These are phyloP conservation scores for Vanderwaltozyma yarrowii DNA, from an alignment of 805 yeast genomes.

Conservation along the genomic window DNA sequence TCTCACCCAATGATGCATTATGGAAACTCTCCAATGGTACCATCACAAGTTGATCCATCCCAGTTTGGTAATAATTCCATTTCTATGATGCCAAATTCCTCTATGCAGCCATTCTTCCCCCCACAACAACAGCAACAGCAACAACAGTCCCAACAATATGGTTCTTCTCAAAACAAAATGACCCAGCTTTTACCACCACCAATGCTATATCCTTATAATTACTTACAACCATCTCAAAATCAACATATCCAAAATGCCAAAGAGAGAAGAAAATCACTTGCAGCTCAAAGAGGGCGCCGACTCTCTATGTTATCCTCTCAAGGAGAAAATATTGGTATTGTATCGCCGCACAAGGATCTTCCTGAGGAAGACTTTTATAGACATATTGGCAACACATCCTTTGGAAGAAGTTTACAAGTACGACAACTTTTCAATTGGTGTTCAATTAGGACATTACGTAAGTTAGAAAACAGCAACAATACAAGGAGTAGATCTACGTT, in stretches of 20 bases:
- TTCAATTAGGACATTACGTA: slow-evolving; percentile 17
- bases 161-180: background rate
- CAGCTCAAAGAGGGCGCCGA: slow-evolving; percentile 23
- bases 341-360: slow-evolving; percentile 26
- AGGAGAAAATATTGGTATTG: slow-evolving; percentile 13
- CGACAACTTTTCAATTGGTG: slow-evolving; percentile 28
- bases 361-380: slow-evolving; percentile 26
- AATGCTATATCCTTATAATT: slow-evolving; percentile 14
- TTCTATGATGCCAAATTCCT: slow-evolving; percentile 17
- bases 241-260: slow-evolving; percentile 6
- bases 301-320: slow-evolving; percentile 21
- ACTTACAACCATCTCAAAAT: background rate
- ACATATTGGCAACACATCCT: slow-evolving; percentile 22
- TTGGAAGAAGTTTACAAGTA: slow-evolving; percentile 21
- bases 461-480: slow-evolving; percentile 7
- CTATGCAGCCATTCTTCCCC: slow-evolving; percentile 22
- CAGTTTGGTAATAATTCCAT: slow-evolving; percentile 14
- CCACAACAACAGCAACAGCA: slow-evolving; percentile 11
- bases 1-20: slow-evolving; percentile 15
- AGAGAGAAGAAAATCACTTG: slow-evolving; percentile 17
- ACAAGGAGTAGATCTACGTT: background rate
- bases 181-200: slow-evolving; percentile 22
- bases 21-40: slow-evolving; percentile 13
- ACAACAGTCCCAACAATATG: slow-evolving; percentile 6
- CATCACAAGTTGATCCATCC: slow-evolving; percentile 5